Evolutionary conservation across 805 yeast genomes (phyloP), one percentile per base, ranked within the genome.

Genomic region (Candida pseudoglaebosa): DNA sequence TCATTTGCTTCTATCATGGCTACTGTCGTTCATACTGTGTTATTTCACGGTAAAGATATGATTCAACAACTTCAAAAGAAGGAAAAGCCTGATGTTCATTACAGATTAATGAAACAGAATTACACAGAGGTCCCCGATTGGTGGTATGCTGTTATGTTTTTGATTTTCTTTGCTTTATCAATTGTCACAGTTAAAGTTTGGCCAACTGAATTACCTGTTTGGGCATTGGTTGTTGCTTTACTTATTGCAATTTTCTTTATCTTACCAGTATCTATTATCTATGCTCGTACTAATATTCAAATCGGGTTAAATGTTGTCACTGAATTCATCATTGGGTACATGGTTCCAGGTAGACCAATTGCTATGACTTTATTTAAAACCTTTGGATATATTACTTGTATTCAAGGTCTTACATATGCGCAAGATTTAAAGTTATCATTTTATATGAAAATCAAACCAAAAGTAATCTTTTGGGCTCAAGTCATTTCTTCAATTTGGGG

Each of bases 1-100:
- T 49, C 67, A 64, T 57, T 72, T 61, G 89, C 86, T 1, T 73
- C 86, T 4, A 74, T 81, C 39, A 65, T 78, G 21, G 77, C 85
- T 3, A 75, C 82, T 5, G 62, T 83, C 38, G 67, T 73, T 13
- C 84, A 82, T 53, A 72, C 80, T 15, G 58, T 58, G 8, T 61
- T 80, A 19, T 81, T 75, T 62, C 82, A 80, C 50, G 75, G 82
- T 38, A 62, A 56, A 32, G 79, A 78, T 43, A 71, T 82, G 39
- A 31, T 52, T 16, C 40, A 47, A 19, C 69, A 63, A 50, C 13
- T 64, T 28, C 44, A 41, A 38, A 34, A 39, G 28, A 34, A 41
- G 31, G 44, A 40, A 40, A 45, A 43, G 50, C 44, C 43, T 18
- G 48, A 53, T 53, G 72, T 75, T 13, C 80, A 77, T 50, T 65